These are phyloP conservation scores for Elongisporangium prolatum DNA, from an alignment of 352 stramenopile species.

Conservation along the genomic window DNA sequence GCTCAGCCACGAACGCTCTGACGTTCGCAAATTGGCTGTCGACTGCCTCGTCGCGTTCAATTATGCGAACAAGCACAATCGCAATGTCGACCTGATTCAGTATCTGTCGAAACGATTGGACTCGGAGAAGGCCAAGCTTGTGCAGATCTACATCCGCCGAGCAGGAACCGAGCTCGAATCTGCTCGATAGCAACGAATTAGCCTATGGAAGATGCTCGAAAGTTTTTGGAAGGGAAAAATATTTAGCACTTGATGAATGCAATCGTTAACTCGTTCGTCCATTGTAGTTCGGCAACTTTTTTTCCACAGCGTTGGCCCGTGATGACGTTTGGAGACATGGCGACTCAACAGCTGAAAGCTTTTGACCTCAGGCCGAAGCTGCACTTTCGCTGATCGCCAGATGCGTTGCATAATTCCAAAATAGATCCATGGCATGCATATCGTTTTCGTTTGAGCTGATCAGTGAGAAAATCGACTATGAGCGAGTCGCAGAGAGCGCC, in stretches of 20 bases:
- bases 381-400: too few relatives aligned
- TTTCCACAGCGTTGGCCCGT: too few relatives aligned
- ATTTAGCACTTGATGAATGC: background rate
- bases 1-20: conserved; percentile 47
- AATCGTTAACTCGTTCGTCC: too few relatives aligned
- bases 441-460: background rate
- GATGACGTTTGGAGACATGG: too few relatives aligned
- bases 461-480: too few relatives aligned
- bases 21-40: conserved; percentile 63
- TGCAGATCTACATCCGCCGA: conserved; percentile 78
- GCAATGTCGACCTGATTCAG: conserved; percentile 24
- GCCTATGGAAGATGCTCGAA: background rate
- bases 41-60: conserved; percentile 64
- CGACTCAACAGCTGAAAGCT: too few relatives aligned
- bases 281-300: too few relatives aligned
- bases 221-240: background rate
- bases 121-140: conserved; percentile 42
- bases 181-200: background rate
- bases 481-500: too few relatives aligned
- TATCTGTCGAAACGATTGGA: conserved; percentile 49
- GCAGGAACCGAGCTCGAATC: conserved; percentile 32
- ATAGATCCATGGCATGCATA: background rate
- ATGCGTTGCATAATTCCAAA: background rate
- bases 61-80: conserved; percentile 50
- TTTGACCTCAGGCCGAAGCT: too few relatives aligned